Evolutionary conservation across 2,329 filamentous ascomycete species (phyloP), one percentile per base, ranked within the genome.

Genomic region (Fusarium cicatricum): DNA sequence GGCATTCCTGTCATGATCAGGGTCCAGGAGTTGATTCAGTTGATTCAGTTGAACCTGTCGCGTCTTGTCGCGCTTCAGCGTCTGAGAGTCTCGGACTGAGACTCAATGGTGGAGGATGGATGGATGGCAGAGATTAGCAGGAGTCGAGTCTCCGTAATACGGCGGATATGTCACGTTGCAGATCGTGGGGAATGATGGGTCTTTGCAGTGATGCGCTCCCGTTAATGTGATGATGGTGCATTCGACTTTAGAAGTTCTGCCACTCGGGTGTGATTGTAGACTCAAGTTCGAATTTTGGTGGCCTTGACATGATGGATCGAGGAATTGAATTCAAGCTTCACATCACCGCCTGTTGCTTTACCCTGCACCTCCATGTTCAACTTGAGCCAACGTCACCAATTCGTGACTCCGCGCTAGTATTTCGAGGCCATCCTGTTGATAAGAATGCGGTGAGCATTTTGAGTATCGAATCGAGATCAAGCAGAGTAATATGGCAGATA

Each of bases 1-100:
- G 55, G 47, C 59, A 60, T 60, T 60, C 59, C 52, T 38, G 45
- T 53, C 52, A 19, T 62, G 53, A 44, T 49, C 48, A 52, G 58
- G 47, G 43, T 55, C 44, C 16, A 11, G 21, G 39, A 34, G 29
- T 14, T 15, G 28, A 7, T 46, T 34, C 31, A 5, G 14, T 40
- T 14, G 28, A 10, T 34, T 46, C 23, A 8, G n/a, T n/a, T n/a
- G n/a, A n/a, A n/a, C n/a, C n/a, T n/a, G n/a, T n/a, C n/a, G n/a
- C n/a, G n/a, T n/a, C n/a, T n/a, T 11, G 34, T 28, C 19, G 28
- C 28, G 28, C n/a, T 45, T 17, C n/a, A 16, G 11, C 44, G 40
- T 55, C n/a, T n/a, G n/a, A n/a, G n/a, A n/a, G n/a, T n/a, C n/a
- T n/a, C n/a, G n/a, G n/a, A 23, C 48, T 55, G 45, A 49, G 46